Conservation (phyloP, 371 early-diverging fungal genomes). For the Haplosporangium sp. region DNA sequence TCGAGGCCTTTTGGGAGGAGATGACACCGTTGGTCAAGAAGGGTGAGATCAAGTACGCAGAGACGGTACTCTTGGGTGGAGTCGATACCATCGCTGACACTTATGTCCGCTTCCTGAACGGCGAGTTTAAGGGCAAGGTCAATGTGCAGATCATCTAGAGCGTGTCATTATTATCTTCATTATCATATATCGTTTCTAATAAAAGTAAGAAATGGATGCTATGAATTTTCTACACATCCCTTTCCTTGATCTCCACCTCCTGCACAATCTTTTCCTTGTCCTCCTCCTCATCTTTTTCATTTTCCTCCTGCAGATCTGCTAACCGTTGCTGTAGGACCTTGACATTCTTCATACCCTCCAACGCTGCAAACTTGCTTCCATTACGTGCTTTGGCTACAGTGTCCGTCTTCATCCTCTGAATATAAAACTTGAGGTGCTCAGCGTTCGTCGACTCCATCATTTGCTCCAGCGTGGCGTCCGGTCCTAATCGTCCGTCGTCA, state of each 20-base stretch:
- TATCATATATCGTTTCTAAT: too few species aligned
- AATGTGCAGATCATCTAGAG: constrained; percentile 54
- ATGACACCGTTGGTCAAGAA: constrained; percentile 56
- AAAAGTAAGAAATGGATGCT: too few species aligned
- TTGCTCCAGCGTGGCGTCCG: constrained; percentile 37
- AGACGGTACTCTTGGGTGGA: constrained; percentile 58
- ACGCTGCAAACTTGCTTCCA: constrained; percentile 48
- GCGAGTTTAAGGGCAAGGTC: constrained; percentile 75
- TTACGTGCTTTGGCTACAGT: constrained; percentile 51
- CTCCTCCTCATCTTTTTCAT: background rate
- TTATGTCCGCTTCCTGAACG: constrained; percentile 66
- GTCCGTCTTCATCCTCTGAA: constrained; percentile 52
- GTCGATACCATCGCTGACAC: constrained; percentile 67
- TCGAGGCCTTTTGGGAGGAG: constrained; percentile 57
- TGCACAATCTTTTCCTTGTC: constrained; percentile 10
- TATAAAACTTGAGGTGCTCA: constrained; percentile 44
- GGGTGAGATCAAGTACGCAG: constrained; percentile 62
- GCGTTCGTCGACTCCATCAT: constrained; percentile 28
- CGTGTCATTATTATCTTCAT: background rate
- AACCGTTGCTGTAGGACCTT: constrained; percentile 44
- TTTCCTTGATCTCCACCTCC: constrained; percentile 7
- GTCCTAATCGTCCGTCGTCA: constrained; percentile 32
- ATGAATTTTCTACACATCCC: too few species aligned
- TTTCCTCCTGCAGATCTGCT: constrained; percentile 16
- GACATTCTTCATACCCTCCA: constrained; percentile 54